Evolutionary conservation across 1,139 yeast species (phyloP).

Genomic region (Sugiyamaella xylanicola): DNA sequence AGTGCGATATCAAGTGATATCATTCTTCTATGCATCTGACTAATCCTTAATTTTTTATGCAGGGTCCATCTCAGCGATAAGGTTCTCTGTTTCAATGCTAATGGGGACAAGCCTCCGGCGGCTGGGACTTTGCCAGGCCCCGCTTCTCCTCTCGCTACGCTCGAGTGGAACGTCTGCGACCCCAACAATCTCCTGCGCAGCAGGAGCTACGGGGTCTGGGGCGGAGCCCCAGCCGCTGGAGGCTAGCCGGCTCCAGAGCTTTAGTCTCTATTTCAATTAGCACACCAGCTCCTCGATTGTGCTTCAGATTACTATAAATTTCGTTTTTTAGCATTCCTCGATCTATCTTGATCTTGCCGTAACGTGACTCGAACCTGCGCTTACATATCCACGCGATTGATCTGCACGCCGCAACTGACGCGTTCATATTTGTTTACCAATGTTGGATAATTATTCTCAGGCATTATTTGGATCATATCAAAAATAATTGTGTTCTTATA

Average conservation of each 20-base stretch:
- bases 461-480: too few species aligned
- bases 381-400: conserved; percentile 8
- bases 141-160: not conserved
- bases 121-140: not conserved
- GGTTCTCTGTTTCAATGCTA: too few species aligned
- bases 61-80: not conserved
- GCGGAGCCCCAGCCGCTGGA: not conserved
- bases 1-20: too few species aligned
- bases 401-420: conserved; percentile 12
- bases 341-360: not conserved
- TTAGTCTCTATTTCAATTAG: too few species aligned
- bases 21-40: not conserved
- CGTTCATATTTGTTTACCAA: conserved; percentile 12
- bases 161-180: too few species aligned
- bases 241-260: not conserved
- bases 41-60: not conserved
- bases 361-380: not conserved
- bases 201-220: not conserved
- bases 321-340: too few species aligned
- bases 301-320: too few species aligned
- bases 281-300: too few species aligned
- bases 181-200: too few species aligned
- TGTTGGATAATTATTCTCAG: too few species aligned
- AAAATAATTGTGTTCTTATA: too few species aligned
- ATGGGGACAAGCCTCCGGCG: not conserved